These are phyloP conservation scores for Aspergillus mulundensis DNA, from an alignment of 495 filamentous ascomycete genomes.

Conservation along the genomic window DNA sequence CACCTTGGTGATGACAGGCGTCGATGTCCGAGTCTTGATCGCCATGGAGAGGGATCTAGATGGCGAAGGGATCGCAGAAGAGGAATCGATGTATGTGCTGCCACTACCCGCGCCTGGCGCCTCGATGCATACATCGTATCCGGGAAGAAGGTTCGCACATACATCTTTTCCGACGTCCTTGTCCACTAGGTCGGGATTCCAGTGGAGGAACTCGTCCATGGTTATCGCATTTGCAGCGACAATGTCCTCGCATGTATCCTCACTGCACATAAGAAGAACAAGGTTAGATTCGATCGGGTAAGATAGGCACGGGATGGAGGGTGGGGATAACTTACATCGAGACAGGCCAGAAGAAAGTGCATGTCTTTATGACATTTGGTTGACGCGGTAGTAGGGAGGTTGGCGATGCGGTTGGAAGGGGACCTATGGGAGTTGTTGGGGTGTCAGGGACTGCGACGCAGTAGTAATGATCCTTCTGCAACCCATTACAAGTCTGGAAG, in stretches of 20 bases:
- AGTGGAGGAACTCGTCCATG: not conserved
- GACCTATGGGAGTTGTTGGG: too few relatives aligned
- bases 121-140: not conserved
- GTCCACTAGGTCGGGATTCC: not conserved
- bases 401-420: too few relatives aligned
- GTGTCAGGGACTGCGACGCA: too few relatives aligned
- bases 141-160: not conserved
- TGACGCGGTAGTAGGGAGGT: too few relatives aligned
- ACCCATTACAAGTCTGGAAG: slow-evolving; percentile 9
- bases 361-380: not conserved
- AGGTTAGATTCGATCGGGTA: too few relatives aligned
- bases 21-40: too few relatives aligned
- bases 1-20: too few relatives aligned
- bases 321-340: not conserved
- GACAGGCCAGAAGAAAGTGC: too few relatives aligned
- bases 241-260: not conserved
- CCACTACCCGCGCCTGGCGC: not conserved
- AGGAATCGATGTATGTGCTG: not conserved
- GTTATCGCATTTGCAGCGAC: not conserved
- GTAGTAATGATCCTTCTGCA: not conserved
- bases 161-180: not conserved
- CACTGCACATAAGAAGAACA: not conserved
- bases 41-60: too few relatives aligned
- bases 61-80: too few relatives aligned
- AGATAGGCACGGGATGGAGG: not conserved